Percentiles rank a stretch among this genome's conserved stretches.
phyloP scores from a whole-genome alignment of 495 filamentous ascomycete species.

The Pseudomonodictys pantanalensis region DNA sequence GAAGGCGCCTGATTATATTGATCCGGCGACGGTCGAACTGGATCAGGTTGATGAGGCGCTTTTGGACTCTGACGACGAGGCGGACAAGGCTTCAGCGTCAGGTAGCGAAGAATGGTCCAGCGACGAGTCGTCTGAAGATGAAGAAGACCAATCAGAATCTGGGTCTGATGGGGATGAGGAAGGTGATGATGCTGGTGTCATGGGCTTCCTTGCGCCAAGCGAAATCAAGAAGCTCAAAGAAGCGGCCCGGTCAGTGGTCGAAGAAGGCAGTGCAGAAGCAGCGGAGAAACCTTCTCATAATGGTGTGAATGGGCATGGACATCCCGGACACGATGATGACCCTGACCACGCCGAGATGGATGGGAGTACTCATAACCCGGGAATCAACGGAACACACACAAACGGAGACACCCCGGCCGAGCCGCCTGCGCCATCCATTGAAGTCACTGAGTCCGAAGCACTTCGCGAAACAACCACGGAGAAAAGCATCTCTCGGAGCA shows the following conservation, averaged over 20 bases:
- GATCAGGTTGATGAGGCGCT: constrained; percentile 68
- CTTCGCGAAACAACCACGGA: not conserved
- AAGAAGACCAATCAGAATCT: constrained; percentile 36
- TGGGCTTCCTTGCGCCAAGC: constrained; percentile 18
- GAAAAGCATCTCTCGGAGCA: constrained; percentile 1
- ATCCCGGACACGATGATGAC: not conserved
- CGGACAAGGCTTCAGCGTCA: constrained; percentile 10
- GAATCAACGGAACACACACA: not conserved
- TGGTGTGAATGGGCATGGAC: constrained; percentile 9
- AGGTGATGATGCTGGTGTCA: constrained; percentile 21
- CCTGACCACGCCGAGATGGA: not conserved
- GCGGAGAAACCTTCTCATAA: constrained; percentile 1
- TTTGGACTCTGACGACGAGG: constrained; percentile 39
- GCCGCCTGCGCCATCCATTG: constrained; percentile 1
- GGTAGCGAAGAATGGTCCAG: constrained; percentile 29
- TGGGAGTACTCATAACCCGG: not conserved
- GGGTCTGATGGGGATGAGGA: constrained; percentile 26
- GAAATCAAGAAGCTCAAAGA: constrained; percentile 33
- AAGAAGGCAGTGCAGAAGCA: not conserved
- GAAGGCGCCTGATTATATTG: constrained; percentile 25
- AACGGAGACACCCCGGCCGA: not conserved
- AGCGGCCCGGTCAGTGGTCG: constrained; percentile 13
- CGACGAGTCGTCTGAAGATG: constrained; percentile 20
- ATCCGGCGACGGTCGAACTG: constrained; percentile 43
- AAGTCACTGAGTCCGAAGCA: not conserved